phyloP scores from a whole-genome alignment of 2,329 filamentous ascomycete genomes.

The Nemania abortiva region DNA sequence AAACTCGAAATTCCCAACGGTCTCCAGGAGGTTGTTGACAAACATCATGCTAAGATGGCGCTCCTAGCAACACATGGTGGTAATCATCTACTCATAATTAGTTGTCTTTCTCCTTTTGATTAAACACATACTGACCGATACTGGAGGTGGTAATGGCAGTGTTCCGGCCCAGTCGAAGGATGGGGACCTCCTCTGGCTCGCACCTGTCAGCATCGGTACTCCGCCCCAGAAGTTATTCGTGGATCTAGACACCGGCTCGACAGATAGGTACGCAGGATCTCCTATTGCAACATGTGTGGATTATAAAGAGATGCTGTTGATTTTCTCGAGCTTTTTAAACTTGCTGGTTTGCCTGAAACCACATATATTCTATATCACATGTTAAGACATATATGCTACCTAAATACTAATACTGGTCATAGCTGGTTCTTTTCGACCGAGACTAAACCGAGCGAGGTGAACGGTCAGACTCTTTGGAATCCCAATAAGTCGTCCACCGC shows the following conservation, averaged over 20 bases:
- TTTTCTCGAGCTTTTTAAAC: not conserved
- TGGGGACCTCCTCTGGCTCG: conserved; percentile 59
- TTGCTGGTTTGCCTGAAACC: not conserved
- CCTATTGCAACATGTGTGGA: not conserved
- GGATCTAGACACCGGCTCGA: conserved; percentile 67
- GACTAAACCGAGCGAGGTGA: conserved; percentile 59
- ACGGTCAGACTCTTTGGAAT: conserved; percentile 58
- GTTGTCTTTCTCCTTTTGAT: not conserved
- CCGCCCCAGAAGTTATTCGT: conserved; percentile 62
- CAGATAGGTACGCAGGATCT: conserved; percentile 68
- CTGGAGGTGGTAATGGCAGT: conserved; percentile 37
- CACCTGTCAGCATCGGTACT: conserved; percentile 60
- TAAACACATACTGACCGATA: conserved; percentile 5
- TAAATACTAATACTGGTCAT: conserved; percentile 18
- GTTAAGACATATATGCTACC: conserved; percentile 21
- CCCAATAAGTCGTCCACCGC: conserved; percentile 61
- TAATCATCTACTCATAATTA: conserved; percentile 6
- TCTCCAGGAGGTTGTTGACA: conserved; percentile 47
- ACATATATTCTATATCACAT: not conserved
- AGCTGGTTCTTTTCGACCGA: conserved; percentile 69
- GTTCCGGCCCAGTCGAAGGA: conserved; percentile 46
- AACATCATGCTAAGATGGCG: conserved; percentile 43
- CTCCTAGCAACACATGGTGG: conserved; percentile 36
- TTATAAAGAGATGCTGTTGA: not conserved
- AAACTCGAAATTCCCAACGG: conserved; percentile 49